Evolutionary conservation across 257 asterid genomes (phyloP).

Genomic region (Capsicum pubescens): DNA sequence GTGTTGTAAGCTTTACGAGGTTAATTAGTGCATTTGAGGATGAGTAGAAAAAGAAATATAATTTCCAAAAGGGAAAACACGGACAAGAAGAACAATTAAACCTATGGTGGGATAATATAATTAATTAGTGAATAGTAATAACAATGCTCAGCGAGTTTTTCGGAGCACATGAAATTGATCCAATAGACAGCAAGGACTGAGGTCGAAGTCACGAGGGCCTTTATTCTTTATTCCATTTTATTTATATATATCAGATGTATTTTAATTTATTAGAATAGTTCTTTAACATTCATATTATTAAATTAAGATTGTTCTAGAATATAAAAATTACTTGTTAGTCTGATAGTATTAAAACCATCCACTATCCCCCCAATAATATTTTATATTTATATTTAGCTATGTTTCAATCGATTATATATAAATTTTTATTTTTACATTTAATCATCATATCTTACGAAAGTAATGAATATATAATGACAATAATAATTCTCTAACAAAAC

Average conservation of each 20-base stretch:
- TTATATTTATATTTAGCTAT: not conserved
- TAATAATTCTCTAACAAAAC: too few relatives aligned
- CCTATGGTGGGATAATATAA: not conserved
- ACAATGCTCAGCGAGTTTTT: constrained; percentile 18
- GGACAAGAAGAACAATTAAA: constrained; percentile 23
- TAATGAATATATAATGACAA: too few relatives aligned
- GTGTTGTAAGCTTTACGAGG: not conserved
- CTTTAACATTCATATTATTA: not conserved
- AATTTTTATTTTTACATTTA: not conserved
- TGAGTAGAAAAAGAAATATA: not conserved
- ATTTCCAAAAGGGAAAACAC: not conserved
- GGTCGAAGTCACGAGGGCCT: constrained; percentile 8
- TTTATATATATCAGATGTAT: not conserved
- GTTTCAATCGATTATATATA: not conserved
- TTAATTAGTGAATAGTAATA: not conserved
- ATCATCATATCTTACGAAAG: too few relatives aligned
- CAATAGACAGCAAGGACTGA: constrained; percentile 29
- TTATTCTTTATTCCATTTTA: not conserved
- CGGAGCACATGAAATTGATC: constrained; percentile 26
- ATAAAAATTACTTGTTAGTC: not conserved
- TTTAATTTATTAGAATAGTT: not conserved
- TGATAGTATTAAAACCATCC: not conserved
- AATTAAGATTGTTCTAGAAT: not conserved
- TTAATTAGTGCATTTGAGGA: not conserved
- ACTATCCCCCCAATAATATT: not conserved